phyloP scores from a whole-genome alignment of 1,284 basidiomycete genomes.

The Pterulicium gracile region DNA sequence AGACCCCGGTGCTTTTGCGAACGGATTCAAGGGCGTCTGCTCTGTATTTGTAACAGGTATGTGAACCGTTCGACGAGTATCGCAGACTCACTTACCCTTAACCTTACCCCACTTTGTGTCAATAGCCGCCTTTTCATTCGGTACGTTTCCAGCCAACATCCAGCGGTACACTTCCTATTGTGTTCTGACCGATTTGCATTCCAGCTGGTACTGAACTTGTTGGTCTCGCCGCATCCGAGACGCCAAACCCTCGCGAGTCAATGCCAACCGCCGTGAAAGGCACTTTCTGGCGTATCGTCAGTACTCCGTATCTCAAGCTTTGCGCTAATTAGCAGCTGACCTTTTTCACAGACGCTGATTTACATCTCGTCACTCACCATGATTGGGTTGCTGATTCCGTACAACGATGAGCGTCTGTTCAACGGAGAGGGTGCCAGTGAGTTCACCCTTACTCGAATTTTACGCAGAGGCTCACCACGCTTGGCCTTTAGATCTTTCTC shows the following conservation, averaged over 20 bases:
- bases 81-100: background rate
- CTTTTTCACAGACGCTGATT: slow-evolving; percentile 24
- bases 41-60: slow-evolving; percentile 30
- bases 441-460: slow-evolving; percentile 1
- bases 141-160: slow-evolving; percentile 17
- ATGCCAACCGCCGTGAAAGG: slow-evolving; percentile 42
- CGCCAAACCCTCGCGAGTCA: slow-evolving; percentile 29
- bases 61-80: too few relatives aligned
- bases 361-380: slow-evolving; percentile 31
- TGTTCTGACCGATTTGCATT: too few relatives aligned
- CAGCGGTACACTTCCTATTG: background rate
- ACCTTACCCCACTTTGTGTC: background rate
- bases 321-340: background rate
- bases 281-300: slow-evolving; percentile 34
- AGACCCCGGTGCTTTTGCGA: slow-evolving; percentile 39
- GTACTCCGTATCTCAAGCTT: too few relatives aligned
- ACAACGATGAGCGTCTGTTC: slow-evolving; percentile 34
- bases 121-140: slow-evolving; percentile 47
- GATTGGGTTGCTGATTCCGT: slow-evolving; percentile 37
- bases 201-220: slow-evolving; percentile 43
- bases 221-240: slow-evolving; percentile 32
- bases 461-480: slow-evolving; percentile 7
- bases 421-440: slow-evolving; percentile 23
- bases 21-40: slow-evolving; percentile 34
- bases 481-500: slow-evolving; percentile 32